Evolutionary conservation across 225 moss, liverwort and hornwort species (phyloP).

Genomic region (Rhytidiadelphus loreus): DNA sequence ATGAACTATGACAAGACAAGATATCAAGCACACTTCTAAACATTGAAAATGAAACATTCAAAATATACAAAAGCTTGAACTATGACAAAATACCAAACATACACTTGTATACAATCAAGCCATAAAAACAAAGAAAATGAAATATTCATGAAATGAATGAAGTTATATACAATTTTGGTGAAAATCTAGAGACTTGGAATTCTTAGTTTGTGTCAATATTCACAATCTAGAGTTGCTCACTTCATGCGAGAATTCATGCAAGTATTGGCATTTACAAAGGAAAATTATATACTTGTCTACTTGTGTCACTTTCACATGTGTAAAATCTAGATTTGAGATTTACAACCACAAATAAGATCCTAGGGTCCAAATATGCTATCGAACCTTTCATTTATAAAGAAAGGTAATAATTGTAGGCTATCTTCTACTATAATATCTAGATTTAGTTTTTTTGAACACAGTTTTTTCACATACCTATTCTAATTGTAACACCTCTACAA

Average conservation of each 20-base stretch:
- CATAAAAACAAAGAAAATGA: neutral
- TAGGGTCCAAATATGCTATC: neutral
- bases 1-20: neutral
- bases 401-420: neutral
- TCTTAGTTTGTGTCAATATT: neutral
- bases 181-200: neutral
- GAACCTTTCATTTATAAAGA: neutral
- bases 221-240: neutral
- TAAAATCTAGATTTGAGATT: neutral
- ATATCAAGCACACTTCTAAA: neutral
- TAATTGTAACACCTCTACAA: neutral
- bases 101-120: neutral
- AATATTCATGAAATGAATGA: neutral
- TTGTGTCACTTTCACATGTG: neutral
- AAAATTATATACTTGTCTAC: neutral
- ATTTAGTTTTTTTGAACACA: too few relatives aligned
- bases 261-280: neutral
- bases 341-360: neutral
- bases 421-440: too few relatives aligned
- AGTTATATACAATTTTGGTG: neutral
- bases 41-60: neutral
- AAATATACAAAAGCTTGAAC: neutral
- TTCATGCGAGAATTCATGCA: rapidly evolving
- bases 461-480: neutral
- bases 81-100: neutral